Base-by-base conservation (phyloP, 352 stramenopile genomes). In the Pythium grandisporangium region DNA sequence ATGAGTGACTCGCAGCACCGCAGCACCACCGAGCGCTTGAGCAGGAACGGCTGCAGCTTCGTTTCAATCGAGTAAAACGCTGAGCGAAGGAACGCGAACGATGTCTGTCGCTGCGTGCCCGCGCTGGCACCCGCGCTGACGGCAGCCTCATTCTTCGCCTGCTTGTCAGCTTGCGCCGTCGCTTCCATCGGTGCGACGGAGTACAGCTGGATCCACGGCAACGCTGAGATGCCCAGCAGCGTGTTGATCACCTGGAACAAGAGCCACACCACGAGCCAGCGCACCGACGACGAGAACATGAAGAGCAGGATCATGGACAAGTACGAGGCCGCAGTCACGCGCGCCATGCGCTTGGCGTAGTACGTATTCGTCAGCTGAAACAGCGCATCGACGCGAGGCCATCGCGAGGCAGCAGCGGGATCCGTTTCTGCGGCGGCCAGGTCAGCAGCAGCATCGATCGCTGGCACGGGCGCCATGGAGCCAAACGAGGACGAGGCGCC, bases 321-420 rank as follows among this genome's bases (percentile, higher is more conserved):
- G 35, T 63, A 48, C 5, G 70, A 80, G 14, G 66, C 43, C 38
- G 78, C 37, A 16, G 68, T 74, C 20, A 73, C 66, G 47, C 60
- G 32, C 10, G 55, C 70, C 39, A 83, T 60, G 27, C 68, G 63
- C 43, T 67, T 72, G 10, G 70, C 67, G 53, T 81, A 84, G 68
- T 83, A 84, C 44, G 73, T 75, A 55, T 86, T 86, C 36, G 66
- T 63, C 55, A 67, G 68, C 49, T 79, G 70, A 23, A 83, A 54
- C 34, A 58, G 55, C 24, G 62, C 56, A 58, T 82, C 70, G 7
- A 64, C 26, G 23, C 64, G 60, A 4, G 41, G 48, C 70, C 60
- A 73, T 24, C 22, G 24, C 21, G 11, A n/a, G n/a, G n/a, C n/a
- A n/a, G n/a, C n/a, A n/a, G n/a, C n/a, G n/a, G n/a, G n/a, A n/a